These are phyloP conservation scores for Hericium rajendrae DNA, from an alignment of 768 basidiomycete species.

Conservation along the genomic window DNA sequence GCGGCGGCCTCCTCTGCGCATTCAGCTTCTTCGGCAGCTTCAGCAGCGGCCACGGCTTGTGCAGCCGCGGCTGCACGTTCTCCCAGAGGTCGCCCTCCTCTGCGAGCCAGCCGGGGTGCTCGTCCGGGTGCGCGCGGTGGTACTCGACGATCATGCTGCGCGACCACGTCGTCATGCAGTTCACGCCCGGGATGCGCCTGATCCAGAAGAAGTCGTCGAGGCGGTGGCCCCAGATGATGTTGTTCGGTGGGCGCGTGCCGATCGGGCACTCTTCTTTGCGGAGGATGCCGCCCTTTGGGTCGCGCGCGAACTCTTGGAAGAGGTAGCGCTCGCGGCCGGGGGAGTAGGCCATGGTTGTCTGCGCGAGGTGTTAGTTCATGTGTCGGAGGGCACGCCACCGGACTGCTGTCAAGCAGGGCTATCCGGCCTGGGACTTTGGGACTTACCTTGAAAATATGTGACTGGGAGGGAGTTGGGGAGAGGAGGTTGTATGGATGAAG, in stretches of 20 bases:
- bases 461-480: too few relatives aligned
- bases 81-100: neutral
- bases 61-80: conserved; percentile 11
- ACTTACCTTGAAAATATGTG: too few relatives aligned
- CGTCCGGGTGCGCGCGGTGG: conserved; percentile 19
- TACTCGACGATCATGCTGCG: conserved; percentile 26
- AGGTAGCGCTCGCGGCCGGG: neutral
- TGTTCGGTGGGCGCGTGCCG: conserved; percentile 17
- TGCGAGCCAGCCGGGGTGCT: neutral
- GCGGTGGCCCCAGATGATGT: conserved; percentile 21
- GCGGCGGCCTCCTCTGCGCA: neutral
- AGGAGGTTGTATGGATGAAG: too few relatives aligned
- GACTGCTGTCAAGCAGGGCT: too few relatives aligned
- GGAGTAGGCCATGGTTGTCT: too few relatives aligned
- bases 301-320: neutral
- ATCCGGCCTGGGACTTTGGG: too few relatives aligned
- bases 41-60: conserved; percentile 19
- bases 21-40: conserved; percentile 1
- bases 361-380: too few relatives aligned
- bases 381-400: too few relatives aligned
- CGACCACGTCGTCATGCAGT: conserved; percentile 24
- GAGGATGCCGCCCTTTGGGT: neutral
- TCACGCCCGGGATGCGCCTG: conserved; percentile 17
- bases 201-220: conserved; percentile 21
- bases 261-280: conserved; percentile 2